Base-by-base conservation (phyloP, 257 asterid species). In the Ligustrum vulgare region DNA sequence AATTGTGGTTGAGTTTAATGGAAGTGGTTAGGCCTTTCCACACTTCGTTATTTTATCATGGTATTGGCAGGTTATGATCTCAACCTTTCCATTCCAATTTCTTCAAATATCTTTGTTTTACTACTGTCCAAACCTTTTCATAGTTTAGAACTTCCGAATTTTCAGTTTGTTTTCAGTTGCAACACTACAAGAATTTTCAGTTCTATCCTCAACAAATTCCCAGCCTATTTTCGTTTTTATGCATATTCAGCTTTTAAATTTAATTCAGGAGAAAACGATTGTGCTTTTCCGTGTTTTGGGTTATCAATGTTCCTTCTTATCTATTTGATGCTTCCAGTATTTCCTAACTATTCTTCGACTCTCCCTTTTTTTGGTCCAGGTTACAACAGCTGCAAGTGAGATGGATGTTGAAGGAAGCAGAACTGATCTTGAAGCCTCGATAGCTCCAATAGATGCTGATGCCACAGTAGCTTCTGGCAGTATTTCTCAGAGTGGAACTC, bases 401-500 rank as follows among this genome's bases (percentile, higher is more conserved):
- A 77, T 82, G 56, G 96, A 89, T 69, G 79, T 54, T 31, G 96
- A 86, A 36, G 95, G 86, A 49, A 63, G 80, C 73, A 79, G 89
- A 86, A 80, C 56, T 16, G 93, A 87, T 11, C 82, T 63, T 10
- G 98, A 93, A 77, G 80, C 78, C 47, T 77, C 85, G 10, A 79
- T 82, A 75, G 82, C 89, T 11, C 80, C 92, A 31, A 77, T 86
- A 15, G 97, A 90, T 18, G 62, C 81, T 23, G 95, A 88, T 76
- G 91, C 79, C 62, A 75, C 78, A 12, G 73, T 86, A 12, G 79
- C 86, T 20, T 79, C 93, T 8, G 96, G 83, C 31, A 83, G 72
- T 73, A 75, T 76, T 72, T 92, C 90, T 69, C 95, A 75, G 70
- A 79, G 83, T 54, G 97, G 87, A 67, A 86, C 89, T 47, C 93